Evolutionary conservation across 805 yeast species (phyloP).

Genomic region (Millerozyma acaciae): DNA sequence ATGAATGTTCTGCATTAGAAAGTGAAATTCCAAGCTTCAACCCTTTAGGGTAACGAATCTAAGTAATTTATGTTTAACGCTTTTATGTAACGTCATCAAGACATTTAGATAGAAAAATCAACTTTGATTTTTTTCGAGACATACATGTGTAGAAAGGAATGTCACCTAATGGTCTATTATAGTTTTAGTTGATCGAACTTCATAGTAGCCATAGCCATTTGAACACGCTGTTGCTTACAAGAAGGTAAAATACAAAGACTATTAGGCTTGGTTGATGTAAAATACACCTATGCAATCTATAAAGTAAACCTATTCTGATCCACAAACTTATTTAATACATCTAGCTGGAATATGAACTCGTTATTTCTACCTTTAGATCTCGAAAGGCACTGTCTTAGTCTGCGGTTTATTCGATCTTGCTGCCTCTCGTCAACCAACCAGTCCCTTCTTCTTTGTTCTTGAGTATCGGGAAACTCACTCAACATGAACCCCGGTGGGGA

Average conservation of each 20-base stretch:
- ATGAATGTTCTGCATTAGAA: no score
- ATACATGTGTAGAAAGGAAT: no score
- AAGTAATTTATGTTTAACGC: no score
- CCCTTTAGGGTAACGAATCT: no score
- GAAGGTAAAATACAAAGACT: no score
- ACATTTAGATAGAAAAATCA: no score
- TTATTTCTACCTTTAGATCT: constrained; percentile 19
- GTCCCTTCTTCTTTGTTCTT: constrained; percentile 23
- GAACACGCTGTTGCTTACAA: no score
- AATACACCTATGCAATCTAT: background rate
- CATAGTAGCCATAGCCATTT: no score
- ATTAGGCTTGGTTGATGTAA: background rate
- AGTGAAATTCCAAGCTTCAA: no score
- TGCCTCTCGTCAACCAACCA: constrained; percentile 19
- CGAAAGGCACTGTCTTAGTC: constrained; percentile 22
- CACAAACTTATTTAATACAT: constrained; percentile 28
- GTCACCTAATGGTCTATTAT: background rate
- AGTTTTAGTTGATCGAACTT: background rate
- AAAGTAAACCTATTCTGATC: constrained; percentile 2
- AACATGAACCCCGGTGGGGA: constrained; percentile 40
- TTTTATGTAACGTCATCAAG: no score
- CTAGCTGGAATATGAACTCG: constrained; percentile 30
- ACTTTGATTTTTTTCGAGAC: no score
- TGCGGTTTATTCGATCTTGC: constrained; percentile 22
- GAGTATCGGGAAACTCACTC: constrained; percentile 35